phyloP scores from a whole-genome alignment of 2,329 filamentous ascomycete genomes.

The Zarea fungicola region DNA sequence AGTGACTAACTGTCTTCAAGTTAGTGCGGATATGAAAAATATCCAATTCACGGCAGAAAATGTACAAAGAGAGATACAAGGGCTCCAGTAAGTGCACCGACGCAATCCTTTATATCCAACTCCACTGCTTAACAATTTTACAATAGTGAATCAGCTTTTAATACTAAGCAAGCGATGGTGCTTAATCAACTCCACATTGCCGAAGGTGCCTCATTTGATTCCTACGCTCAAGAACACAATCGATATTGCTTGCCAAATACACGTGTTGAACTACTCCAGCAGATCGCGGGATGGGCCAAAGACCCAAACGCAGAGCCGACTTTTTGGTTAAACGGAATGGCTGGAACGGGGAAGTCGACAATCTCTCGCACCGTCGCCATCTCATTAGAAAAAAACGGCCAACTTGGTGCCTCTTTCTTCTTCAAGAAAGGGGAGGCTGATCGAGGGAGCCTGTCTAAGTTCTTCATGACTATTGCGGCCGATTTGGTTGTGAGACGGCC shows the following conservation, averaged over 20 bases:
- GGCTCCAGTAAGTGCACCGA: too few species aligned
- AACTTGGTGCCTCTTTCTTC: conserved; percentile 20
- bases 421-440: conserved; percentile 30
- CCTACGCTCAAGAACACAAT: conserved; percentile 27
- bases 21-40: too few species aligned
- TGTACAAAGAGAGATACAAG: too few species aligned
- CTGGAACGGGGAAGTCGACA: conserved; percentile 32
- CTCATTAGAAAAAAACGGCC: not conserved
- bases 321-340: conserved; percentile 31
- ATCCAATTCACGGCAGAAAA: too few species aligned
- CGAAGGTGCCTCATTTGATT: conserved; percentile 28
- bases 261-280: conserved; percentile 19
- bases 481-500: conserved; percentile 27
- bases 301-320: conserved; percentile 16
- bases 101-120: too few species aligned
- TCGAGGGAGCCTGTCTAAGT: conserved; percentile 26
- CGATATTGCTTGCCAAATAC: conserved; percentile 18
- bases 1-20: too few species aligned
- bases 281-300: conserved; percentile 23
- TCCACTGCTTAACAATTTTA: too few species aligned
- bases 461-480: conserved; percentile 34
- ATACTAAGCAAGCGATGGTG: conserved; percentile 19
- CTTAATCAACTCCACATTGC: conserved; percentile 20
- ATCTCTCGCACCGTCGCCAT: conserved; percentile 26
- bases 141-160: conserved; percentile 15